Evolutionary conservation across 2,329 filamentous ascomycete species (phyloP).

Genomic region (Xylaria sp.): DNA sequence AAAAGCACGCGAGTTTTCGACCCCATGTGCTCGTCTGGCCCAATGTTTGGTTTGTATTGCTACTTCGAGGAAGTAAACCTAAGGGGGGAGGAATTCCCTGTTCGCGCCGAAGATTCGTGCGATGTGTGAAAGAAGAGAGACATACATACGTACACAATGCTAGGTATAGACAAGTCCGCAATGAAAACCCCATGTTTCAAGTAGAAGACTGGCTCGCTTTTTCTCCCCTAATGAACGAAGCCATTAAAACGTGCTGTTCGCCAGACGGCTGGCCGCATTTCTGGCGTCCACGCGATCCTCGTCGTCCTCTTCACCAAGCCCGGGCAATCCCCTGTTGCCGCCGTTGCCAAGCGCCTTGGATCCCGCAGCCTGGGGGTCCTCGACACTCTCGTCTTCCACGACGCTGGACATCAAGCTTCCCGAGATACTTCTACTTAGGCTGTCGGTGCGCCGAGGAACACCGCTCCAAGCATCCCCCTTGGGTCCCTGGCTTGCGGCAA

Average conservation of each 20-base stretch:
- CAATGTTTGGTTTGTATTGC: constrained; percentile 1
- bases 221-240: constrained; percentile 1
- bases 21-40: constrained; percentile 1
- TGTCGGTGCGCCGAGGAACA: constrained; percentile 80
- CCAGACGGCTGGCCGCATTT: constrained; percentile 92
- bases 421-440: constrained; percentile 75
- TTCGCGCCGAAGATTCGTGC: constrained; percentile 13
- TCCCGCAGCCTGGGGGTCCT: constrained; percentile 46
- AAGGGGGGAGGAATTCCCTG: constrained; percentile 4
- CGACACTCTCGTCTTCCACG: constrained; percentile 62
- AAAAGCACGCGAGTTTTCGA: constrained; percentile 2
- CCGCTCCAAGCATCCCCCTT: constrained; percentile 99
- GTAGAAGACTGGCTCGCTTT: constrained; percentile 2
- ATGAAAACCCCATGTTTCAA: constrained; percentile 19
- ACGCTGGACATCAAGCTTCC: constrained; percentile 69
- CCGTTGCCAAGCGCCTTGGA: constrained; percentile 40
- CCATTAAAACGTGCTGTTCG: constrained; percentile 86
- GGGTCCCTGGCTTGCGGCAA: constrained; percentile 89
- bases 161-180: constrained; percentile 23
- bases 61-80: constrained; percentile 6
- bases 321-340: constrained; percentile 53
- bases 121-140: constrained; percentile 7
- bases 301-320: constrained; percentile 77
- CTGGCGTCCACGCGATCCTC: constrained; percentile 93
- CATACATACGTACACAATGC: constrained; percentile 20